Conservation (phyloP, 495 filamentous ascomycete genomes). For the Xylaria acuta region DNA sequence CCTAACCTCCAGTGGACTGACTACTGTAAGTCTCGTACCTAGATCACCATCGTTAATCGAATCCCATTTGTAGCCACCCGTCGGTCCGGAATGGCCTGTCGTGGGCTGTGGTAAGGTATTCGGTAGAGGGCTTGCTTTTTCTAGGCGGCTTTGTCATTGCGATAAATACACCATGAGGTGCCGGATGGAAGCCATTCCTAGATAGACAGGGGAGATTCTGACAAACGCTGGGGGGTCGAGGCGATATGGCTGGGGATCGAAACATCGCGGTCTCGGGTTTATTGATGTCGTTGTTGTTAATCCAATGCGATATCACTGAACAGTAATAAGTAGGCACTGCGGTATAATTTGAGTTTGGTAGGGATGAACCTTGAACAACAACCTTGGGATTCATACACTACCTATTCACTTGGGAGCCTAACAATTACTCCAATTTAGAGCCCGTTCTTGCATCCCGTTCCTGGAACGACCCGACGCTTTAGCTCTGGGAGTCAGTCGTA, state of each 20-base stretch:
- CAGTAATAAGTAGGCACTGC: not conserved
- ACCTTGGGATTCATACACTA: not conserved
- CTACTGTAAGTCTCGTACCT: not conserved
- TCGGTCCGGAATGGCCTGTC: not conserved
- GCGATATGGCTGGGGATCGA: not conserved
- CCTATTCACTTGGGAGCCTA: not conserved
- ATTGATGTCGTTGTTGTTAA: not conserved
- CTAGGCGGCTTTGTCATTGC: not conserved
- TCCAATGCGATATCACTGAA: not conserved
- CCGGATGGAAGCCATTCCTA: not conserved
- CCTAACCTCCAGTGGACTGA: not conserved
- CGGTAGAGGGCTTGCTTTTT: not conserved
- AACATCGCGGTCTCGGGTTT: slow-evolving; percentile 9
- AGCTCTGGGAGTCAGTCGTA: not conserved
- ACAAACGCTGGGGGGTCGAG: not conserved
- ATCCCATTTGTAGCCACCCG: not conserved
- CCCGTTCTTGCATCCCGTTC: slow-evolving; percentile 20
- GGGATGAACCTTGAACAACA: slow-evolving; percentile 22
- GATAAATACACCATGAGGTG: not conserved
- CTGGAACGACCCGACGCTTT: slow-evolving; percentile 17
- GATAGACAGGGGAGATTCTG: not conserved
- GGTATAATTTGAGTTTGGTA: not conserved
- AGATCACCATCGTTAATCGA: not conserved
- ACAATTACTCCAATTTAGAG: slow-evolving; percentile 11
- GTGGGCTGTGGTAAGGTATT: slow-evolving; percentile 5